Conservation (phyloP, 805 yeast species). For the Zygosaccharomyces siamensis region DNA sequence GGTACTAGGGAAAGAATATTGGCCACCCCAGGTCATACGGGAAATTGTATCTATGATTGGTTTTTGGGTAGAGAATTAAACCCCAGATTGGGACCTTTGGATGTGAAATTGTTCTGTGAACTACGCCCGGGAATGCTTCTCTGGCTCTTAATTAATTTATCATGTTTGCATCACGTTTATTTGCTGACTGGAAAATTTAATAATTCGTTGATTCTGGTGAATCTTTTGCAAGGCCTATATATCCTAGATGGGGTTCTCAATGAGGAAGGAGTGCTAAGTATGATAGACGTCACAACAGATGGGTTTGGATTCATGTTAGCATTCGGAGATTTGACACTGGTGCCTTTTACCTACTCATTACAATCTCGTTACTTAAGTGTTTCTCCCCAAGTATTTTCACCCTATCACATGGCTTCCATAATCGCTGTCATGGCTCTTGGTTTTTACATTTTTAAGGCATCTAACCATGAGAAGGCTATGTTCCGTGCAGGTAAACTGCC, state of each 20-base stretch:
- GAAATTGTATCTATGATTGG: slow-evolving; percentile 78
- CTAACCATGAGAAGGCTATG: slow-evolving; percentile 79
- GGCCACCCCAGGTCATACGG: slow-evolving; percentile 84
- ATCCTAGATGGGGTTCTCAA: slow-evolving; percentile 88
- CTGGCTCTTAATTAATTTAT: slow-evolving; percentile 73
- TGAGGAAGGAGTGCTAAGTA: slow-evolving; percentile 82
- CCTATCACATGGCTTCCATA: slow-evolving; percentile 26
- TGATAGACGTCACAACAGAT: slow-evolving; percentile 95
- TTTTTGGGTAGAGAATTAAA: slow-evolving; percentile 95
- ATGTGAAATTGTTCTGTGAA: slow-evolving; percentile 88
- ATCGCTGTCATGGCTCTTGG: slow-evolving; percentile 49
- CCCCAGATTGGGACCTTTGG: slow-evolving; percentile 82
- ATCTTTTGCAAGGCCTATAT: slow-evolving; percentile 69
- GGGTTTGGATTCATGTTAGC: slow-evolving; percentile 96
- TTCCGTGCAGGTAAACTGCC: slow-evolving; percentile 75
- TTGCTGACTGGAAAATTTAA: slow-evolving; percentile 51
- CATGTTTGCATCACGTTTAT: slow-evolving; percentile 81
- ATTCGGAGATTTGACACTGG: slow-evolving; percentile 88
- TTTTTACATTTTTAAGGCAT: slow-evolving; percentile 72
- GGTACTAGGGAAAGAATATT: slow-evolving; percentile 64
- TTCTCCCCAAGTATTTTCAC: slow-evolving; percentile 54
- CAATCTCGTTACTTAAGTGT: slow-evolving; percentile 79
- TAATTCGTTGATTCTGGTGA: slow-evolving; percentile 69
- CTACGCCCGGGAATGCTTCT: slow-evolving; percentile 89
- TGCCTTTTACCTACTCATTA: slow-evolving; percentile 85